These are phyloP conservation scores for Eutypa lata DNA, from an alignment of 2,329 filamentous ascomycete genomes.

Conservation along the genomic window DNA sequence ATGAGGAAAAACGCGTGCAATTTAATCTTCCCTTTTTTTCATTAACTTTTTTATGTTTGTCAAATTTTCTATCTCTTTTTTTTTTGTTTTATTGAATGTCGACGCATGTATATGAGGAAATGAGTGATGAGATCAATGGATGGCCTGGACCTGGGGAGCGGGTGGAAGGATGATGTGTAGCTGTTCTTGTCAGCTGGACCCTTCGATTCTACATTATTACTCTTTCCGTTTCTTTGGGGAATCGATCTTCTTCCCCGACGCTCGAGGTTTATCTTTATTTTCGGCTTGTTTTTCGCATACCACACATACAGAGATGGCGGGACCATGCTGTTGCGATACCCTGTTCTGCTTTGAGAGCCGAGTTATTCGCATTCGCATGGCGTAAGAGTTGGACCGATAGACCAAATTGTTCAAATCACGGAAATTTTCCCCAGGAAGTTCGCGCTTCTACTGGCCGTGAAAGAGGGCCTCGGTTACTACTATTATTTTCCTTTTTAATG, in stretches of 20 bases:
- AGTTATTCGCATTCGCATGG: slow-evolving; percentile 29
- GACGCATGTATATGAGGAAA: slow-evolving; percentile 27
- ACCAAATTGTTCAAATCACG: slow-evolving; percentile 27
- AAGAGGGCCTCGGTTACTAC: slow-evolving; percentile 4
- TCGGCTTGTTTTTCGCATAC: slow-evolving; percentile 23
- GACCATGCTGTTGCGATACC: slow-evolving; percentile 30
- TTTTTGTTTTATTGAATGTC: slow-evolving; percentile 7
- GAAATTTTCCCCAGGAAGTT: slow-evolving; percentile 29
- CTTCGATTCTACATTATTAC: slow-evolving; percentile 15
- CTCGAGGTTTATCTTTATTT: slow-evolving; percentile 21
- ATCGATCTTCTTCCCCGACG: not conserved
- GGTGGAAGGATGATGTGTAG: slow-evolving; percentile 15
- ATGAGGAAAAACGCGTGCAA: slow-evolving; percentile 3
- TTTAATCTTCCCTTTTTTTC: no score
- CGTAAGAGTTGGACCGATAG: slow-evolving; percentile 29
- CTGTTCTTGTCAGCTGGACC: slow-evolving; percentile 17
- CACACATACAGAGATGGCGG: slow-evolving; percentile 25
- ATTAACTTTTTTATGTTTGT: slow-evolving; percentile 7
- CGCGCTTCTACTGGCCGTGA: slow-evolving; percentile 32
- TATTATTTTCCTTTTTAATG: not conserved
- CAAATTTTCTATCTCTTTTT: slow-evolving; percentile 9
- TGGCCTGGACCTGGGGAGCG: slow-evolving; percentile 14
- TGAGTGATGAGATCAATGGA: slow-evolving; percentile 21
- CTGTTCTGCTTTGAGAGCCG: slow-evolving; percentile 27
- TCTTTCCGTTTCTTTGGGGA: slow-evolving; percentile 14